Evolutionary conservation across 176 grass and related monocot genomes (phyloP), one percentile per base, ranked within the genome.

Genomic region (Pontederia crassipes): DNA sequence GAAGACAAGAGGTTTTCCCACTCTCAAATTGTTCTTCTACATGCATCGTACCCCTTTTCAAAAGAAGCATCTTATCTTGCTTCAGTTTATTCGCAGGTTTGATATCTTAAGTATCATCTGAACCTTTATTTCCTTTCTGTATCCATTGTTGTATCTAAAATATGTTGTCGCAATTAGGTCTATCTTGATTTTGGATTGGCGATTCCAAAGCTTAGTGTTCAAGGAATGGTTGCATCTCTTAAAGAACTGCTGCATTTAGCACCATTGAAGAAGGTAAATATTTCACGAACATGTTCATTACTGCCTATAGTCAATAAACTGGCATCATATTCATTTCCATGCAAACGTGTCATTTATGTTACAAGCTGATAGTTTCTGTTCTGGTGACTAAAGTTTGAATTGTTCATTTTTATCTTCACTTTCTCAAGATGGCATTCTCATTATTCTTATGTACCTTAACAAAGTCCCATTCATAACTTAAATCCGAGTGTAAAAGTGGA

Each of bases 51-150:
- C 88, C 87, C 87, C 73, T 98, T 92, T 75, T 98, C 79, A 45
- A 98, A 92, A 68, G 93, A 98, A 98, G 87, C 93, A 71, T 98
- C 93, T 45, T 88, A 92, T 83, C 87, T 98, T 81, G 79, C 93
- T 73, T 98, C 93, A 55, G 93, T 85, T 74, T 98, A 98, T 67
- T 80, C 86, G 29, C 93, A 98, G 93, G 93, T 98, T 72, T 67
- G 61, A 26, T 35, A 45, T 26, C 46, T 55, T 6, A 56, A 65
- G 62, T 9, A 27, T 8, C 49, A 50, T 7, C 7, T 65, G 17
- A 26, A 15, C 8, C 10, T 6, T 65, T 8, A 17, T 24, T 16
- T 49, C 17, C 49, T 53, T 46, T 65, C 18, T 13, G 66, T 67
- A 58, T 10, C 28, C 2, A 69, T 71, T 67, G 11, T 40, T 67